These are phyloP conservation scores for Hortiboletus campestris DNA, from an alignment of 768 basidiomycete genomes.

Conservation along the genomic window DNA sequence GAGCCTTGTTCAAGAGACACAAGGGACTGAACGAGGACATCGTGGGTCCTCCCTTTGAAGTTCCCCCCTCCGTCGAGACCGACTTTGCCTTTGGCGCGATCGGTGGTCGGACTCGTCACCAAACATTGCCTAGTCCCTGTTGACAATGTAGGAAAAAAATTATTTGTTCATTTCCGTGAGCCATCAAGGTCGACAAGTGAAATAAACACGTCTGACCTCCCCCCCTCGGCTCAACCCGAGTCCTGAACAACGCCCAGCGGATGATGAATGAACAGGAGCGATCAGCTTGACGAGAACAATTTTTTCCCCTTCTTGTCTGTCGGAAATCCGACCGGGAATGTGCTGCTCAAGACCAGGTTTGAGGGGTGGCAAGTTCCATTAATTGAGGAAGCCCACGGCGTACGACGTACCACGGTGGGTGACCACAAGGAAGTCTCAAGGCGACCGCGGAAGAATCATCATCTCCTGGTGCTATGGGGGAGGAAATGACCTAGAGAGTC, in stretches of 20 bases:
- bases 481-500: conserved; percentile 10
- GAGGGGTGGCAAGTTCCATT: conserved; percentile 18
- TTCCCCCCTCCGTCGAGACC: not conserved
- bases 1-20: conserved; percentile 10
- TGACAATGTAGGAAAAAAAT: conserved; percentile 22
- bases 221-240: conserved; percentile 1
- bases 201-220: conserved; percentile 23
- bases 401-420: conserved; percentile 3
- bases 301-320: conserved; percentile 5
- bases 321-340: conserved; percentile 15
- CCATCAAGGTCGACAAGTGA: conserved; percentile 19
- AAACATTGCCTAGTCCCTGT: conserved; percentile 16
- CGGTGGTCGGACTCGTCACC: conserved; percentile 9
- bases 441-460: conserved; percentile 20
- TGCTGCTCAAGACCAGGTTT: not conserved
- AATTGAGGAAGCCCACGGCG: conserved; percentile 14
- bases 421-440: conserved; percentile 27
- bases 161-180: conserved; percentile 30
- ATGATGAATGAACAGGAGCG: conserved; percentile 21
- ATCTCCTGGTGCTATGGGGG: not conserved
- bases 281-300: conserved; percentile 12
- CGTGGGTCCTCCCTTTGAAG: not conserved
- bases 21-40: conserved; percentile 11
- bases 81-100: conserved; percentile 5
- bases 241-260: not conserved